Evolutionary conservation across 441 rosid genomes (phyloP), one percentile per base, ranked within the genome.

Genomic region (Arabidopsis lyrata): DNA sequence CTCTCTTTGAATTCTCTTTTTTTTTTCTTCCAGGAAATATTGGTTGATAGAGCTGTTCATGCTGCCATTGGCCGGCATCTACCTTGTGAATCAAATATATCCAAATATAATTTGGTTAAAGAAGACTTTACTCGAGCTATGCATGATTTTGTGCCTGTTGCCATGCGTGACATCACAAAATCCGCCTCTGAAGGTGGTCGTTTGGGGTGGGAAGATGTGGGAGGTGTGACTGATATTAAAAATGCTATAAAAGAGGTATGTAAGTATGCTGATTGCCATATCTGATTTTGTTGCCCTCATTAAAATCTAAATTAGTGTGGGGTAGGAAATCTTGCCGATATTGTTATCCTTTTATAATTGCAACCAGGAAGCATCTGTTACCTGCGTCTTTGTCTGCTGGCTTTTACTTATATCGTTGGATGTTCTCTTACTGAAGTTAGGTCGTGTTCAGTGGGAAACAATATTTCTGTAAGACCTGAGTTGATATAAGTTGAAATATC

Each of bases 161-260:
- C 97, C 60, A 96, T 96, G 99, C 97, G 98, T 59, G 97, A 93
- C 72, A 87, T 93, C 81, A 88, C 97, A 61, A 93, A 84, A 82
- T 76, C 93, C 75, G 86, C 99, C 50, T 76, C 92, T 68, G 97
- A 96, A 56, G 86, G 87, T 79, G 90, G 94, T 53, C 90, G 83
- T 66, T 82, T 88, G 68, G 99, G 97, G 57, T 96, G 99, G 99
- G 98, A 90, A 68, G 98, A 93, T 73, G 93, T 96, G 80, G 99
- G 99, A 62, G 99, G 99, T 67, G 97, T 91, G 45, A 78, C 60
- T 67, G 97, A 93, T 77, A 82, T 96, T 65, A 83, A 83, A 70
- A 88, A 78, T 73, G 85, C 92, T 69, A 91, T 96, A 60, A 81
- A 85, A 86, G 99, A 96, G 98, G 99, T 91, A 83, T 49, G 20